phyloP scores from a whole-genome alignment of 345 rosid genomes.

The Rhodomyrtus tomentosa region DNA sequence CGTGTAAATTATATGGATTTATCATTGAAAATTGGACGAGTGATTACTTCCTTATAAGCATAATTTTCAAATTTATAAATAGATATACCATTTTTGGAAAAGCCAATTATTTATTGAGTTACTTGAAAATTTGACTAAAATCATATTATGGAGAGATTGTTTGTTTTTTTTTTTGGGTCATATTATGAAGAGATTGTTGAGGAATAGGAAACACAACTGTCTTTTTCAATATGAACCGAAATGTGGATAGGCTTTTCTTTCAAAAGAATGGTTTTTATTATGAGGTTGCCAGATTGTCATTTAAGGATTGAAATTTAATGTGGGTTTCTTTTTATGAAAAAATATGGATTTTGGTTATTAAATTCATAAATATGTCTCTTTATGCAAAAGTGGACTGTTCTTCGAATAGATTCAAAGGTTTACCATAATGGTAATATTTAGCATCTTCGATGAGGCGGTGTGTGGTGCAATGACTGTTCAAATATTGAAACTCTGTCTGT shows the following conservation, averaged over 20 bases:
- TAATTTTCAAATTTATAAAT: neutral
- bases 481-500: rapidly evolving
- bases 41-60: neutral
- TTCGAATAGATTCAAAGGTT: rapidly evolving
- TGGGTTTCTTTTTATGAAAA: neutral
- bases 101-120: neutral
- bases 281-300: neutral
- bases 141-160: neutral
- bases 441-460: neutral
- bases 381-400: neutral
- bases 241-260: neutral
- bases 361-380: neutral
- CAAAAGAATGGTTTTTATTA: rapidly evolving
- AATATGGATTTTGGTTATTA: neutral
- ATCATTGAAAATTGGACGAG: neutral
- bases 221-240: neutral
- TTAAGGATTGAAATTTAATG: neutral
- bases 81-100: neutral
- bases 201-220: neutral
- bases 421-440: neutral
- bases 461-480: neutral
- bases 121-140: neutral
- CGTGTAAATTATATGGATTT: neutral
- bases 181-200: neutral
- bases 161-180: no score